Evolutionary conservation across 2,329 filamentous ascomycete genomes (phyloP), one percentile per base, ranked within the genome.

Genomic region (Phyllosticta capitalensis): DNA sequence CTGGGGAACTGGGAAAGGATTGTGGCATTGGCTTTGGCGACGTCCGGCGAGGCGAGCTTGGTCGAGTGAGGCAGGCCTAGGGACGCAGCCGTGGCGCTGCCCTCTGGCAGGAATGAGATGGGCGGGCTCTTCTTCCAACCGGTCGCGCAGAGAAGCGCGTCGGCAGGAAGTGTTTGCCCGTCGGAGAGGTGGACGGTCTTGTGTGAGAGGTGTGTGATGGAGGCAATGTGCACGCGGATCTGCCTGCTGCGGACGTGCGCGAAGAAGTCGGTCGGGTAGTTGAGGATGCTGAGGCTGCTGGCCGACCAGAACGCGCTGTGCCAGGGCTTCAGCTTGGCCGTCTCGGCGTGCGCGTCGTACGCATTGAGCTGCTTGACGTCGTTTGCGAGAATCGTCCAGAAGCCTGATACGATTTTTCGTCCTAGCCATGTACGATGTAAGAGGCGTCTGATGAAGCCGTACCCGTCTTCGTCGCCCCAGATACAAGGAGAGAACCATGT

Each of bases 401-500:
- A 85, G 0, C 70, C 68, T 48, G 80, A 74, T 3, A 83, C 79
- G 20, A 87, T 69, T 55, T 73, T 74, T 0, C 83, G 78, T 1
- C 85, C 85, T 1, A 86, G 57, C 33, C 74, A 70, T 0, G 82
- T 86, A 21, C 76, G 74, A 63, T 88, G 84, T 53, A 85, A 74
- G 61, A 86, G 82, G 9, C 70, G 67, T 3, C 83, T 78, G 1
- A 82, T 74, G 12, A 78, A 65, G 61, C 69, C 74, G 63, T 80
- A 87, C 1, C 85, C 86, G 66, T 84, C 85, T 1, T 78, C 80
- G 1, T 78, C 75, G 4, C 84, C 86, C 85, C 86, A 92, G 14
- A 87, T 79, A 67, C 87, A 91, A 0, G 89, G 88, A 56, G 82
- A 85, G 71, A 92, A 84, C 84, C 86, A 90, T 1, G 83, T 87